Conservation (phyloP, 345 rosid species). For the sweet orange (Citrus sinensis) region DNA sequence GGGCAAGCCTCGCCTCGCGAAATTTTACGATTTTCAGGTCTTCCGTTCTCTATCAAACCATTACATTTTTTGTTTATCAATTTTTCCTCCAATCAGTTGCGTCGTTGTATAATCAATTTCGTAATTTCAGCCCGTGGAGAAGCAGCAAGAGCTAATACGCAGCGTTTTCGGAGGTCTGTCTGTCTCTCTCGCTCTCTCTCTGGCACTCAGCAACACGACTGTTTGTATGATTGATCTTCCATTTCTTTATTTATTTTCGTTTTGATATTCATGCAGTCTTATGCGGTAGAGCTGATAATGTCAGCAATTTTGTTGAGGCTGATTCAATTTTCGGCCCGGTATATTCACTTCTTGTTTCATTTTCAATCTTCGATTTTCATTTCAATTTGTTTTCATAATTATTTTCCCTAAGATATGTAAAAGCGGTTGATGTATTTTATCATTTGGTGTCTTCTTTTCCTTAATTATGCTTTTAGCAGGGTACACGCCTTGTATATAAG, state of each 20-base stretch:
- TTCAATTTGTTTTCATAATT: background rate
- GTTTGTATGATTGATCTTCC: background rate
- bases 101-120: conserved; percentile 7
- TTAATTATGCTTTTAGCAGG: conserved; percentile 38
- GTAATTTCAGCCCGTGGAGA: conserved; percentile 59
- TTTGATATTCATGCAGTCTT: conserved; percentile 42
- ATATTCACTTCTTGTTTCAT: background rate
- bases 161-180: conserved; percentile 66
- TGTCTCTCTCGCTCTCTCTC: background rate
- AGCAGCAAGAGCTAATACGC: conserved; percentile 87
- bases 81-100: background rate
- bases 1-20: conserved; percentile 92
- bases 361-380: background rate
- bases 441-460: background rate
- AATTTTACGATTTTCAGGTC: conserved; percentile 80
- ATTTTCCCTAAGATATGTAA: background rate
- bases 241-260: background rate
- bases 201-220: background rate
- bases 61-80: background rate
- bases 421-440: background rate
- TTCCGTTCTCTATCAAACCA: background rate
- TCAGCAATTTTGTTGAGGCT: conserved; percentile 79
- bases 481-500: conserved; percentile 79
- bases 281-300: conserved; percentile 85
- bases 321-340: conserved; percentile 89